Evolutionary conservation across 495 filamentous ascomycete genomes (phyloP).

Genomic region (Aspergillus saccharolyticus): DNA sequence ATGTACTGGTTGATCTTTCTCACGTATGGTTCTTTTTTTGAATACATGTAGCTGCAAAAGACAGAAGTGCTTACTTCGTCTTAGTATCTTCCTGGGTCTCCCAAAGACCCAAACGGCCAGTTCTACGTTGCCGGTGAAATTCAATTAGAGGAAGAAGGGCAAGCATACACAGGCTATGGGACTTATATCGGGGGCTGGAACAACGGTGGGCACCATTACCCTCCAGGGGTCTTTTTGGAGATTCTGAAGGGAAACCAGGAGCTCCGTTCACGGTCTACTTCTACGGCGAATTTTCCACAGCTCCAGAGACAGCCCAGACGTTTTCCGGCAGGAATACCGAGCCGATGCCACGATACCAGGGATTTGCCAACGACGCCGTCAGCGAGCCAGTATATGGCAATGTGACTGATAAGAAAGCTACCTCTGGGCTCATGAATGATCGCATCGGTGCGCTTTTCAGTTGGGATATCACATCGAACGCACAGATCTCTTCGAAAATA

Average conservation of each 20-base stretch:
- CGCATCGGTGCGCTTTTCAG: slow-evolving; percentile 34
- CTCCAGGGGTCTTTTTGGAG: background rate
- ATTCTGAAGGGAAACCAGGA: slow-evolving; percentile 31
- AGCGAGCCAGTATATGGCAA: slow-evolving; percentile 25
- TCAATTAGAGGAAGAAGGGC: slow-evolving; percentile 41
- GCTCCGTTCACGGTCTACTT: slow-evolving; percentile 61
- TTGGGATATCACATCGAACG: slow-evolving; percentile 23
- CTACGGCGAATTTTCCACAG: slow-evolving; percentile 54
- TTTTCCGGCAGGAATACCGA: slow-evolving; percentile 49
- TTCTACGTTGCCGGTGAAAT: slow-evolving; percentile 57
- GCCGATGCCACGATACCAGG: slow-evolving; percentile 30
- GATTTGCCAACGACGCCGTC: slow-evolving; percentile 24
- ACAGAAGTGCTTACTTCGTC: background rate
- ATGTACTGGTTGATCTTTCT: slow-evolving; percentile 59
- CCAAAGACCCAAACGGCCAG: slow-evolving; percentile 53
- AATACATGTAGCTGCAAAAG: background rate
- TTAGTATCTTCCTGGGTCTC: slow-evolving; percentile 50
- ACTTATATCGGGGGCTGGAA: slow-evolving; percentile 59
- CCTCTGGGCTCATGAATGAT: slow-evolving; percentile 32
- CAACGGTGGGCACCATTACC: slow-evolving; percentile 32
- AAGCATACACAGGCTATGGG: slow-evolving; percentile 53
- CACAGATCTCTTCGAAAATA: slow-evolving; percentile 51
- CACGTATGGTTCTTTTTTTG: slow-evolving; percentile 39
- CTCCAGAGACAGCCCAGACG: slow-evolving; percentile 36
- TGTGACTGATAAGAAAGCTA: slow-evolving; percentile 18